phyloP scores from a whole-genome alignment of 225 moss, liverwort and hornwort species.

The Bryoerythrophyllum caledonicum region DNA sequence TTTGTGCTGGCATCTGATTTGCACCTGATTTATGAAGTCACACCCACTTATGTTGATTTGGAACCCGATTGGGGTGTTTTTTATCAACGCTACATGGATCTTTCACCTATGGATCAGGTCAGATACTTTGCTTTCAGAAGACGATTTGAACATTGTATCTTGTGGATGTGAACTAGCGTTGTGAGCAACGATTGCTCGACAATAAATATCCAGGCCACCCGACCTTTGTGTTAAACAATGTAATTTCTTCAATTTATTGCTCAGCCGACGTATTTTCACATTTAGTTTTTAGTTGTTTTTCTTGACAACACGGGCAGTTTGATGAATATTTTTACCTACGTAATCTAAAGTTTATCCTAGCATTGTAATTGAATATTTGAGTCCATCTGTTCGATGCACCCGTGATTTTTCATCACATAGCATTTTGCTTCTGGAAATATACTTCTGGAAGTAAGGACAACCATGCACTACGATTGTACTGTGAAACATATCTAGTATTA shows the following conservation, averaged over 20 bases:
- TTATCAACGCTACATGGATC: conserved; percentile 84
- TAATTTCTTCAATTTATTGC: conserved; percentile 3
- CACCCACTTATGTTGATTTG: conserved; percentile 93
- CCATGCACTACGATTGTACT: background rate
- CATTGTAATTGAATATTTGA: background rate
- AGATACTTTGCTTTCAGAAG: conserved; percentile 19
- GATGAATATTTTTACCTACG: background rate
- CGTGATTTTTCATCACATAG: background rate
- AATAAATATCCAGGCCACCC: background rate
- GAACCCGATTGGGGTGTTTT: conserved; percentile 96
- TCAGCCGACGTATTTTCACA: background rate
- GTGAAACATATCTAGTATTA: background rate
- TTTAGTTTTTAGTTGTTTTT: background rate
- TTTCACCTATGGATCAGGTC: conserved; percentile 90
- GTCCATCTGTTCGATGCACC: background rate
- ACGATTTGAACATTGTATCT: background rate
- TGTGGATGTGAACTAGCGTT: conserved; percentile 1
- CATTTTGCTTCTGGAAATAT: background rate
- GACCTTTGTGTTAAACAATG: background rate
- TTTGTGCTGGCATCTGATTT: conserved; percentile 97
- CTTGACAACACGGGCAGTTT: background rate
- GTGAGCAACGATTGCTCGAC: background rate
- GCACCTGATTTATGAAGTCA: conserved; percentile 98
- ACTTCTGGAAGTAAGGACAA: background rate
- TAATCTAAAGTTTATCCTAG: conserved; percentile 8